Conservation (phyloP, 805 yeast genomes). For the Candida nanaspora region DNA sequence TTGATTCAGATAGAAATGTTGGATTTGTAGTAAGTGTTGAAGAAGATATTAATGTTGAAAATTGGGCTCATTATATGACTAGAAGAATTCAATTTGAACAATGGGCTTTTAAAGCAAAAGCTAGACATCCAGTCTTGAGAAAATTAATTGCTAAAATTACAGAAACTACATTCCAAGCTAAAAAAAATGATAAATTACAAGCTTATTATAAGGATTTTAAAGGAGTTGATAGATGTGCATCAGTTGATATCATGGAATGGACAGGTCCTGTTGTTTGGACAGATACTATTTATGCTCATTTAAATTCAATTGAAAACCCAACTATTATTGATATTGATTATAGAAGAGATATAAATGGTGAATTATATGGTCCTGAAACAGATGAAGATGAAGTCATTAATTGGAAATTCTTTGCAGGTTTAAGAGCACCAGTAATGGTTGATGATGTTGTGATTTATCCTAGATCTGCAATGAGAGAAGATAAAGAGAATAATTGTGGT, state of each 20-base stretch:
- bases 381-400: slow-evolving; percentile 20
- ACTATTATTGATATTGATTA: slow-evolving; percentile 27
- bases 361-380: slow-evolving; percentile 24
- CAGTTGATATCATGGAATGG: slow-evolving; percentile 57
- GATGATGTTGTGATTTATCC: slow-evolving; percentile 29
- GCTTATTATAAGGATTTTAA: slow-evolving; percentile 30
- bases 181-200: slow-evolving; percentile 25
- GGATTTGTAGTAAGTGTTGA: slow-evolving; percentile 53
- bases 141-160: slow-evolving; percentile 47
- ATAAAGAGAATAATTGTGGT: slow-evolving; percentile 26
- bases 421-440: slow-evolving; percentile 26
- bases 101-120: slow-evolving; percentile 54
- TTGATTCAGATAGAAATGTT: slow-evolving; percentile 42
- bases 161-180: slow-evolving; percentile 38
- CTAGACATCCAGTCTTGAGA: slow-evolving; percentile 53
- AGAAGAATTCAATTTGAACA: slow-evolving; percentile 57
- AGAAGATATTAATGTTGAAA: slow-evolving; percentile 42
- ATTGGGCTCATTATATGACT: slow-evolving; percentile 46
- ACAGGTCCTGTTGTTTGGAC: slow-evolving; percentile 80
- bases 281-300: slow-evolving; percentile 59
- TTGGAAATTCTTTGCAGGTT: slow-evolving; percentile 28
- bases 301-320: slow-evolving; percentile 36
- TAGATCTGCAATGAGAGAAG: slow-evolving; percentile 26
- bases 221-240: slow-evolving; percentile 28
- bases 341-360: slow-evolving; percentile 21